These are phyloP conservation scores for Bolboschoenoplectus hybrid DNA, from an alignment of 202 grass and related monocot species.

Conservation along the genomic window DNA sequence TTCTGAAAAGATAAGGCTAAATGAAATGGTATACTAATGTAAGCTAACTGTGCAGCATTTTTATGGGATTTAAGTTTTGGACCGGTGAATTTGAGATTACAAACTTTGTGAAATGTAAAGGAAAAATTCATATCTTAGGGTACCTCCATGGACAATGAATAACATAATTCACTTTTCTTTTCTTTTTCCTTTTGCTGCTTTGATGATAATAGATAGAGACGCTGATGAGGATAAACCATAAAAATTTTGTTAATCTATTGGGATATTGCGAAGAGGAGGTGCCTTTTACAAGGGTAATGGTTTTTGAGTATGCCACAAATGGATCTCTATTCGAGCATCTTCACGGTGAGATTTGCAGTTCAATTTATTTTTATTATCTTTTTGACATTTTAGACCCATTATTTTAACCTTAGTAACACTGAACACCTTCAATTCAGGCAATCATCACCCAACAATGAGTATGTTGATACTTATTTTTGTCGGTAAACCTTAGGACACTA, in stretches of 20 bases:
- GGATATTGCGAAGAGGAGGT: constrained; percentile 93
- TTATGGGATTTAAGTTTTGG: background rate
- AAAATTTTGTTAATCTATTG: constrained; percentile 96
- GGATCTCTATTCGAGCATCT: constrained; percentile 95
- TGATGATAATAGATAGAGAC: constrained; percentile 66
- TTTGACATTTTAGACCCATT: constrained; percentile 14
- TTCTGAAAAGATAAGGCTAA: too few species aligned
- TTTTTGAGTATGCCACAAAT: constrained; percentile 90
- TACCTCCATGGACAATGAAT: background rate
- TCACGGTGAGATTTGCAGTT: constrained; percentile 60
- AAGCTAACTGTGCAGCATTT: background rate
- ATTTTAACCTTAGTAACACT: background rate
- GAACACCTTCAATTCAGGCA: background rate
- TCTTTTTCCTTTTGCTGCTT: constrained; percentile 21
- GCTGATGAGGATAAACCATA: constrained; percentile 84
- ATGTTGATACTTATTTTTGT: background rate
- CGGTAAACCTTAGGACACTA: background rate
- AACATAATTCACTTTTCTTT: background rate
- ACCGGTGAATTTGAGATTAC: background rate
- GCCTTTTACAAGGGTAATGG: constrained; percentile 98
- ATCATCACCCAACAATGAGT: background rate
- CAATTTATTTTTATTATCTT: constrained; percentile 23
- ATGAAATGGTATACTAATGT: too few species aligned
- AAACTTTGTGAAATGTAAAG: constrained; percentile 18
- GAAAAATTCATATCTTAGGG: background rate